Conservation (phyloP, 768 basidiomycete species). For the Fomitopsis serialis region DNA sequence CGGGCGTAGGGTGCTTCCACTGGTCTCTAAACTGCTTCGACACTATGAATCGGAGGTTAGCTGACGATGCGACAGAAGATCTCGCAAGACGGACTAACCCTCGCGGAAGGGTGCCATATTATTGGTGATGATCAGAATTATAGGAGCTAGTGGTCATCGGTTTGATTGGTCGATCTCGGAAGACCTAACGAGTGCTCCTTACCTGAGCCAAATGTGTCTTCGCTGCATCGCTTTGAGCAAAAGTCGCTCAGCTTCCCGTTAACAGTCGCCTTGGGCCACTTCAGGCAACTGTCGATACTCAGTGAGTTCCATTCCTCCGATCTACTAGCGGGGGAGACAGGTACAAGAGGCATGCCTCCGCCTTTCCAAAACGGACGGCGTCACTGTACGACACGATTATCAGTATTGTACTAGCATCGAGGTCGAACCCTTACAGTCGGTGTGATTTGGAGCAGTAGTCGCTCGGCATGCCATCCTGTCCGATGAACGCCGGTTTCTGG, state of each 20-base stretch:
- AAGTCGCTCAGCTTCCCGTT: slow-evolving; percentile 19
- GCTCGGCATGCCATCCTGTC: slow-evolving; percentile 5
- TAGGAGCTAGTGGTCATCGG: neutral
- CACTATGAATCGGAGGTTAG: slow-evolving; percentile 8
- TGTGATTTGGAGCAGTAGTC: slow-evolving; percentile 14
- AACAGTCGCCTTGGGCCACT: slow-evolving; percentile 13
- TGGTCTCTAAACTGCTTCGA: slow-evolving; percentile 13
- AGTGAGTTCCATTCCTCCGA: too few species aligned
- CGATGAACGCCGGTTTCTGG: slow-evolving; percentile 4
- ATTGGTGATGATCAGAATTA: slow-evolving; percentile 8
- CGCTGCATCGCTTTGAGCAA: slow-evolving; percentile 18
- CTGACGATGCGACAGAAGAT: neutral
- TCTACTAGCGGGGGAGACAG: too few species aligned
- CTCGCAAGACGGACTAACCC: slow-evolving; percentile 3
- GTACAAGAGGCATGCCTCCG: slow-evolving; percentile 13
- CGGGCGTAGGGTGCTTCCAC: slow-evolving; percentile 17
- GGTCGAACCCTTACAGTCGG: slow-evolving; percentile 7
- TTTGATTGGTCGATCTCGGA: neutral
- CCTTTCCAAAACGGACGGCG: slow-evolving; percentile 6
- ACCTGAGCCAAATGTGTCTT: slow-evolving; percentile 8
- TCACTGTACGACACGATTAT: slow-evolving; percentile 1
- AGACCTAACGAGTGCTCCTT: neutral
- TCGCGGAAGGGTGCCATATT: slow-evolving; percentile 4
- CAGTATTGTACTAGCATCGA: neutral
- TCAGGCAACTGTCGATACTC: slow-evolving; percentile 9